These are phyloP conservation scores for Kingdonia uniflora DNA, from an alignment of 164 flowering plant species.

Conservation along the genomic window DNA sequence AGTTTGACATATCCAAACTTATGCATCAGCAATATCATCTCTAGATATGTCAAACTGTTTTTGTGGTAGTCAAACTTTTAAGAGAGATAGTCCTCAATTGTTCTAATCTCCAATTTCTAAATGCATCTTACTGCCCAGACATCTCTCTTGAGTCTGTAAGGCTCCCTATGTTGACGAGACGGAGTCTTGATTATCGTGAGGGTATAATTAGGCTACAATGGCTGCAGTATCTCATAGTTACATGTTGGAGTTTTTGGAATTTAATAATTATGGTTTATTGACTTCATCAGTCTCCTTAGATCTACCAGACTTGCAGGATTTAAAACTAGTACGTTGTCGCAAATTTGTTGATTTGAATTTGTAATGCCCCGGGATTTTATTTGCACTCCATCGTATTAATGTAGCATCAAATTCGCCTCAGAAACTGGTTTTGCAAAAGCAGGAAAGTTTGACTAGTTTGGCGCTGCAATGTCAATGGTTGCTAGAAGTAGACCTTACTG, in stretches of 20 bases:
- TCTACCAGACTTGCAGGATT: slow-evolving; percentile 55
- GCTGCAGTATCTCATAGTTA: slow-evolving; percentile 50
- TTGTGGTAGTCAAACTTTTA: slow-evolving; percentile 80
- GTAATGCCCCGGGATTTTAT: slow-evolving; percentile 49
- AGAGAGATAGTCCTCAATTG: slow-evolving; percentile 63
- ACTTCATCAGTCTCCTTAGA: slow-evolving; percentile 75
- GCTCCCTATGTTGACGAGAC: slow-evolving; percentile 67
- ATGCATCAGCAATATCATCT: slow-evolving; percentile 70
- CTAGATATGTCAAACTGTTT: slow-evolving; percentile 90
- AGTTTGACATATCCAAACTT: no score
- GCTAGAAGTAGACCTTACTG: slow-evolving; percentile 91
- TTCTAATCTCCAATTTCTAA: slow-evolving; percentile 51
- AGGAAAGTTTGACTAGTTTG: slow-evolving; percentile 70
- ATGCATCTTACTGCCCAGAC: slow-evolving; percentile 96
- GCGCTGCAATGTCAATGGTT: slow-evolving; percentile 60
- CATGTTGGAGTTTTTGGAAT: slow-evolving; percentile 84
- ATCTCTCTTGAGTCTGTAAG: slow-evolving; percentile 90
- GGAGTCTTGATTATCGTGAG: slow-evolving; percentile 84
- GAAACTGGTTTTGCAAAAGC: slow-evolving; percentile 87
- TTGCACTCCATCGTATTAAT: slow-evolving; percentile 64
- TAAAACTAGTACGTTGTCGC: slow-evolving; percentile 82
- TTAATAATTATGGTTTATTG: slow-evolving; percentile 70
- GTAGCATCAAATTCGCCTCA: slow-evolving; percentile 70
- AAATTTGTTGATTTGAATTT: slow-evolving; percentile 71
- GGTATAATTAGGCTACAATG: slow-evolving; percentile 94